Percentiles rank a stretch among this genome's conserved stretches.
Conservation (phyloP, 495 filamentous ascomycete species). For the Penicillium subrubescens region DNA sequence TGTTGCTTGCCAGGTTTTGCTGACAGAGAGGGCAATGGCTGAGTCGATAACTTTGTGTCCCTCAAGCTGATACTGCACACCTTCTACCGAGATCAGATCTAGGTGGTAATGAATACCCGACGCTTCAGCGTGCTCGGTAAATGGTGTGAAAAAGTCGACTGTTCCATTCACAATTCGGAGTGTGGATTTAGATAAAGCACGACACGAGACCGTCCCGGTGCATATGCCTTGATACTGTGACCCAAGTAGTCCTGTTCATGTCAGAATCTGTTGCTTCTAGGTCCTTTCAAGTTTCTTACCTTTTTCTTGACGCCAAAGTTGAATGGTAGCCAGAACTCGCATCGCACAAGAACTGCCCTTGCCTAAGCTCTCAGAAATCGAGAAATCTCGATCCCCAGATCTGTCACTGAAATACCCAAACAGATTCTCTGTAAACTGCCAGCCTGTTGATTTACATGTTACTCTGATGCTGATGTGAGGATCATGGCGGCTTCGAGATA, state of each 20-base stretch:
- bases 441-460: neutral
- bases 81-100: conserved; percentile 56
- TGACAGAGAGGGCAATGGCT: conserved; percentile 53
- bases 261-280: neutral
- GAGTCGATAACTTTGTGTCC: conserved; percentile 66
- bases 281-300: neutral
- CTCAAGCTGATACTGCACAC: conserved; percentile 54
- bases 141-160: neutral
- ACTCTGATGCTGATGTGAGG: neutral
- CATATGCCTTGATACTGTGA: neutral
- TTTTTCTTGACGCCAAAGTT: neutral
- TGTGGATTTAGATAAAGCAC: neutral
- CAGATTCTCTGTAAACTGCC: neutral
- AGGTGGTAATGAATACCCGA: conserved; percentile 52
- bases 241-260: neutral
- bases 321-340: neutral
- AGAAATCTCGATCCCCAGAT: neutral
- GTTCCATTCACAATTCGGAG: neutral
- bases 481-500: neutral
- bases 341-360: neutral
- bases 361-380: neutral
- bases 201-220: neutral
- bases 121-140: neutral
- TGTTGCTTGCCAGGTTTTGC: conserved; percentile 62
- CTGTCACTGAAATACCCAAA: neutral